Base-by-base conservation (phyloP, 345 rosid genomes). In the Populus pruinosa region DNA sequence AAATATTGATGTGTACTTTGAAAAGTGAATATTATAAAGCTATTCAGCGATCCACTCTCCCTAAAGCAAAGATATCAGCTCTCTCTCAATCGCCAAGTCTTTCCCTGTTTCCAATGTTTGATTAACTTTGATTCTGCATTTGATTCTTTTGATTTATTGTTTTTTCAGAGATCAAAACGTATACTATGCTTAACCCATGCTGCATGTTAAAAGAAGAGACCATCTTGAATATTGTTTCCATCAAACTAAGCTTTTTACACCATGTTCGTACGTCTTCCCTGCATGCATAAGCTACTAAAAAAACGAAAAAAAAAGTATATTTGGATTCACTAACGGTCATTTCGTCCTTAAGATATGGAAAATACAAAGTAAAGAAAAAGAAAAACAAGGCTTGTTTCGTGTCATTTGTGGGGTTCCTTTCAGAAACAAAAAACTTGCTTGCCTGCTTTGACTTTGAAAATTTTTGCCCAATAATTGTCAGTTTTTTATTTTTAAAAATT, bases 91-190 rank as follows among this genome's bases (percentile, higher is more conserved):
- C 82, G 82, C 80, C 81, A 78, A 80, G 71, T 83, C 91, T 90
- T 87, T 89, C 86, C 77, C 89, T 73, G 61, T 84, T 89, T 83
- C 91, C 91, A 80, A 87, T 86, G 89, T 78, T 79, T 77, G 80
- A 75, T 80, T 84, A 53, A 21, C 83, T 77, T 84, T 77, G 71
- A 10, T 78, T 69, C 69, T 78, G 76, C 61, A 18, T 61, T 62
- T 36, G 29, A 76, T 50, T 61, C 83, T 81, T 80, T 83, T 80
- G 85, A 84, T 86, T 85, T 82, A 76, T 72, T 78, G 78, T 7
- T 18, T 70, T 70, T 76, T 76, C 81, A 16, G 18, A 59, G n/a
- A n/a, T 25, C 8, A 27, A 17, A 23, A 71, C 62, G 78, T 69
- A 76, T 68, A 18, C 39, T 9, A 3, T 76, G 29, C 72, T 76